Evolutionary conservation across 768 basidiomycete genomes (phyloP).

Genomic region (Tubosaeta brunneosetosa): DNA sequence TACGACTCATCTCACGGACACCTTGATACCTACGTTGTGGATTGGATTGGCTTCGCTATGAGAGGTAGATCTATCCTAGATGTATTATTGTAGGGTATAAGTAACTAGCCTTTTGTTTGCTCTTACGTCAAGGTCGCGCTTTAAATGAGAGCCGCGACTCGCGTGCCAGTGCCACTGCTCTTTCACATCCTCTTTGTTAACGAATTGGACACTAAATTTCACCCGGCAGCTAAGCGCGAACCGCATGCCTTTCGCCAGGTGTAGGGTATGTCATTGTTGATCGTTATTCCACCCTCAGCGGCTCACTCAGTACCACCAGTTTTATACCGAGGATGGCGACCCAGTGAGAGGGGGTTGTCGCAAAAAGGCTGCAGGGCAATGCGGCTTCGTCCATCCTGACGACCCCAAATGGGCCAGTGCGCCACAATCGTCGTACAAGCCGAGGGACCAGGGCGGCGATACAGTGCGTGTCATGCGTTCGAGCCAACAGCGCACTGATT

Average conservation of each 20-base stretch:
- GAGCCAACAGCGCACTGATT: not conserved
- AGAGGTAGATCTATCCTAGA: conserved; percentile 1
- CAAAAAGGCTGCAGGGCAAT: conserved; percentile 12
- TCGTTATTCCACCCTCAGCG: conserved; percentile 1
- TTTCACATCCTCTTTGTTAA: not conserved
- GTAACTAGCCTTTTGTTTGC: not conserved
- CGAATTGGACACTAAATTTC: not conserved
- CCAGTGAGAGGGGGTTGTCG: conserved; percentile 26
- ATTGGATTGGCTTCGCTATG: conserved; percentile 7
- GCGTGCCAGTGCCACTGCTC: conserved; percentile 4
- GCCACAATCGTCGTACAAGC: conserved; percentile 1
- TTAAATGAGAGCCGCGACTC: not conserved
- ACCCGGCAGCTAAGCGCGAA: conserved; percentile 6
- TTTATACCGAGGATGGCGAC: conserved; percentile 29
- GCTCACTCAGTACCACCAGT: conserved; percentile 14
- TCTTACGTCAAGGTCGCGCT: not conserved
- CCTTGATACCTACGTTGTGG: conserved; percentile 9
- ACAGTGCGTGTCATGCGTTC: conserved; percentile 12
- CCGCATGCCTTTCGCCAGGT: conserved; percentile 22
- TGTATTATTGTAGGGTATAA: conserved; percentile 7
- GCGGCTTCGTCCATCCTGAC: conserved; percentile 30
- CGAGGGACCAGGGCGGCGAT: conserved; percentile 15
- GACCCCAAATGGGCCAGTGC: conserved; percentile 22
- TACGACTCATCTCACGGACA: conserved; percentile 25
- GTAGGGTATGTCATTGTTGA: conserved; percentile 19